Percentiles rank a stretch among this genome's conserved stretches.
phyloP scores from a whole-genome alignment of 208 protist species.

The Trypanosoma lewisi region DNA sequence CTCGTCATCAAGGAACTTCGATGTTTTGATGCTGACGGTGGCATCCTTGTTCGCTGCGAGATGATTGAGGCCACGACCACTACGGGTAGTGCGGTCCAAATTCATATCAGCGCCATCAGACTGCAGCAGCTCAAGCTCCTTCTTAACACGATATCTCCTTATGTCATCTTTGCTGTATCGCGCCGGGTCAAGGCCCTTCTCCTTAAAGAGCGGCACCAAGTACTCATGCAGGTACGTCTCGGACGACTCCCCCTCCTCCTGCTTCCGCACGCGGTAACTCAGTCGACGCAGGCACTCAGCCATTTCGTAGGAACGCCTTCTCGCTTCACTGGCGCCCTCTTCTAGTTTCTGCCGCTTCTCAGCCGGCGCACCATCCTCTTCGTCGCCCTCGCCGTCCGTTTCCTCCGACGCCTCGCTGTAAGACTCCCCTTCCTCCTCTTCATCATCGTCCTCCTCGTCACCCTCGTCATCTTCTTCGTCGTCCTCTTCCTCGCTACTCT shows the following conservation, averaged over 20 bases:
- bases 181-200: conserved; percentile 66
- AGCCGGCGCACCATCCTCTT: conserved; percentile 29
- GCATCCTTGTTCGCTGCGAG: conserved; percentile 20
- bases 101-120: conserved; percentile 63
- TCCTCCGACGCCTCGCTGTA: conserved; percentile 34
- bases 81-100: conserved; percentile 61
- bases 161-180: conserved; percentile 57
- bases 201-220: conserved; percentile 63
- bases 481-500: conserved; percentile 12
- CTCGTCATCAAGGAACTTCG: conserved; percentile 76
- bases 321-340: conserved; percentile 26
- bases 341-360: conserved; percentile 46
- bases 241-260: conserved; percentile 42
- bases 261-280: conserved; percentile 52
- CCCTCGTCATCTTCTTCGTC: conserved; percentile 33
- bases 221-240: conserved; percentile 64
- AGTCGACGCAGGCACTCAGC: conserved; percentile 64
- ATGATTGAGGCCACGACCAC: conserved; percentile 50
- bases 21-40: conserved; percentile 32
- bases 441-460: conserved; percentile 26
- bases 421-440: conserved; percentile 39
- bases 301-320: conserved; percentile 74
- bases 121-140: conserved; percentile 77
- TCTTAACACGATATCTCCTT: conserved; percentile 58
- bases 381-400: conserved; percentile 42